phyloP scores from a whole-genome alignment of 2,329 filamentous ascomycete species.

The Sporothrix euskadiensis region DNA sequence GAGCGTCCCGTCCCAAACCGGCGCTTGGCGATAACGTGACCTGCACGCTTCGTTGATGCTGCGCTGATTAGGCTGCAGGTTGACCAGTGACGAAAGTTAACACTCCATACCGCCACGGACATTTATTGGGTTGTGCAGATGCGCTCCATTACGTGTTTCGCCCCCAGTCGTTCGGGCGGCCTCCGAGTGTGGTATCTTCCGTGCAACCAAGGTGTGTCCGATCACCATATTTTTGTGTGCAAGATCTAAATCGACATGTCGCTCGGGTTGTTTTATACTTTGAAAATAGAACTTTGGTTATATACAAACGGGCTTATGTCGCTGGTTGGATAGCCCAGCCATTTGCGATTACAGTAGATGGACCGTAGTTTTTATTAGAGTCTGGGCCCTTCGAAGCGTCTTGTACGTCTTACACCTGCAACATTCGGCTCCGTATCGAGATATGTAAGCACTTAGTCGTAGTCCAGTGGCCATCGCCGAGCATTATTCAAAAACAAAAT shows the following conservation, averaged over 20 bases:
- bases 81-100: background rate
- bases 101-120: background rate
- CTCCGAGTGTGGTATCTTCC: background rate
- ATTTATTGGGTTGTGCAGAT: background rate
- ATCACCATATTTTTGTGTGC: background rate
- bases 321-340: background rate
- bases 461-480: background rate
- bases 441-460: too few species aligned
- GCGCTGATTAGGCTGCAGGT: background rate
- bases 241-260: background rate
- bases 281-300: background rate
- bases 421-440: too few species aligned
- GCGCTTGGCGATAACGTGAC: conserved; percentile 17
- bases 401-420: too few species aligned
- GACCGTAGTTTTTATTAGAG: too few species aligned
- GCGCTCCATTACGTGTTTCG: background rate
- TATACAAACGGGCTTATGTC: background rate
- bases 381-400: background rate
- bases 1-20: background rate
- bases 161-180: background rate
- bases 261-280: background rate
- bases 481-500: background rate
- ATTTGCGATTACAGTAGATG: background rate
- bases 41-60: background rate
- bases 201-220: background rate